These are phyloP conservation scores for Taphrina wiesneri DNA, from an alignment of 1,139 yeast genomes.

Conservation along the genomic window DNA sequence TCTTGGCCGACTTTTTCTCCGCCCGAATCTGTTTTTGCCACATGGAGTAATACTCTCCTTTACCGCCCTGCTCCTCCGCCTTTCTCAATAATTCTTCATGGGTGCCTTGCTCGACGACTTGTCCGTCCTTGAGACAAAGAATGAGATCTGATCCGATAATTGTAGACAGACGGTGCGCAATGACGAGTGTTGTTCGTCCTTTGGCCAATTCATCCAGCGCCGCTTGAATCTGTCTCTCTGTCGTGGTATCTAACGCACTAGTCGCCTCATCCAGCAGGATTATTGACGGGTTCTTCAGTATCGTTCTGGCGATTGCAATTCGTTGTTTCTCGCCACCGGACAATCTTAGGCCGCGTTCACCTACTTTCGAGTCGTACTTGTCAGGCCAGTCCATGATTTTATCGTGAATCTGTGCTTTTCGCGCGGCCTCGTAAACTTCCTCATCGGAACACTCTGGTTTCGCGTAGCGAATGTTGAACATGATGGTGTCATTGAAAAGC, in stretches of 20 bases:
- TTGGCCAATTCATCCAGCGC: constrained; percentile 59
- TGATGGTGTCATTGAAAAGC: constrained; percentile 81
- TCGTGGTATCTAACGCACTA: constrained; percentile 78
- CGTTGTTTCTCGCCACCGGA: constrained; percentile 91
- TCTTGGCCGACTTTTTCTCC: constrained; percentile 24
- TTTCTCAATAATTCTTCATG: constrained; percentile 54
- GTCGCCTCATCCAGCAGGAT: constrained; percentile 78
- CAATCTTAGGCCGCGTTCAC: constrained; percentile 81
- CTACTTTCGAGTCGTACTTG: constrained; percentile 68
- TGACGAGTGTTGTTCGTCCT: constrained; percentile 93
- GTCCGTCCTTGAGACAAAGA: constrained; percentile 72
- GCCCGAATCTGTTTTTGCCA: constrained; percentile 73
- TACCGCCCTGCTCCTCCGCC: constrained; percentile 49
- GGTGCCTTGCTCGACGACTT: constrained; percentile 64
- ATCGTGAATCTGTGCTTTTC: constrained; percentile 66
- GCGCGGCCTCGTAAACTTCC: constrained; percentile 65
- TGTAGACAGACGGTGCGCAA: constrained; percentile 79
- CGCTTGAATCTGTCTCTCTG: constrained; percentile 52
- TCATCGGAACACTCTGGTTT: constrained; percentile 69
- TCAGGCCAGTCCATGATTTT: constrained; percentile 60
- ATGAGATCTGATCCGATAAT: constrained; percentile 71
- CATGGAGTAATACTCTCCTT: constrained; percentile 64
- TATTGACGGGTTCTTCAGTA: constrained; percentile 71
- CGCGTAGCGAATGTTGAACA: constrained; percentile 88
- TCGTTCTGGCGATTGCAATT: constrained; percentile 79